A percentile compares a stretch with the other conserved stretches of the same genome.
phyloP scores from a whole-genome alignment of 2,329 filamentous ascomycete species.

The Leptographium radiaticola region DNA sequence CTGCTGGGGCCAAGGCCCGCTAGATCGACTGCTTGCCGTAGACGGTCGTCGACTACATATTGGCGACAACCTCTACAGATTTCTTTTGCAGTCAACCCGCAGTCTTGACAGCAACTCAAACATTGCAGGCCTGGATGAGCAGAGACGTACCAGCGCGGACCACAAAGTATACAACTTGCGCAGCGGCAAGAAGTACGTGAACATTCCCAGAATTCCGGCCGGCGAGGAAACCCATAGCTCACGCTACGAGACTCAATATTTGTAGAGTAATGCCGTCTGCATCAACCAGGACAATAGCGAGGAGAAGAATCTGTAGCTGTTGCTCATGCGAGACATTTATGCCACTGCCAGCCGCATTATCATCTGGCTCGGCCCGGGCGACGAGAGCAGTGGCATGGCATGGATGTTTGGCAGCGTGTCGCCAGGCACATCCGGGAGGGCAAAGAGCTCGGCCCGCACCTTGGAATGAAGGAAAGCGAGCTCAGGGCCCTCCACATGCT shows the following conservation, averaged over 20 bases:
- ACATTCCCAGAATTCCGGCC: too few species aligned
- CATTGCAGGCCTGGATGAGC: too few species aligned
- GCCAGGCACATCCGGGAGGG: neutral
- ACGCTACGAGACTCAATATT: neutral
- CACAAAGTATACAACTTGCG: too few species aligned
- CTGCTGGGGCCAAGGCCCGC: neutral
- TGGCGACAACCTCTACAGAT: neutral
- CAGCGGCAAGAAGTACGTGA: too few species aligned
- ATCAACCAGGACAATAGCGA: slow-evolving; percentile 9
- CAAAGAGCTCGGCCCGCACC: neutral
- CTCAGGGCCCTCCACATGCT: neutral
- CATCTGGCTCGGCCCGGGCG: slow-evolving; percentile 9
- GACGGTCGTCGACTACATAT: neutral
- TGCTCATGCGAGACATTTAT: slow-evolving; percentile 12
- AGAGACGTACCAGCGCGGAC: too few species aligned
- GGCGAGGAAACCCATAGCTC: too few species aligned
- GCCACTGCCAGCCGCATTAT: slow-evolving; percentile 5
- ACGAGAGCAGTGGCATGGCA: neutral
- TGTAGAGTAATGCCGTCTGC: slow-evolving; percentile 21
- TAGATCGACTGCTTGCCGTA: neutral
- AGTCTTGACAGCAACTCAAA: neutral
- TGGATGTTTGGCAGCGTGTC: neutral
- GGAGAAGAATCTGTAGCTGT: slow-evolving; percentile 9
- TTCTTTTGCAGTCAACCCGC: neutral
- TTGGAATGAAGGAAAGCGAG: neutral